These are phyloP conservation scores for Lipomyces lipofer DNA, from an alignment of 805 yeast species.

Conservation along the genomic window DNA sequence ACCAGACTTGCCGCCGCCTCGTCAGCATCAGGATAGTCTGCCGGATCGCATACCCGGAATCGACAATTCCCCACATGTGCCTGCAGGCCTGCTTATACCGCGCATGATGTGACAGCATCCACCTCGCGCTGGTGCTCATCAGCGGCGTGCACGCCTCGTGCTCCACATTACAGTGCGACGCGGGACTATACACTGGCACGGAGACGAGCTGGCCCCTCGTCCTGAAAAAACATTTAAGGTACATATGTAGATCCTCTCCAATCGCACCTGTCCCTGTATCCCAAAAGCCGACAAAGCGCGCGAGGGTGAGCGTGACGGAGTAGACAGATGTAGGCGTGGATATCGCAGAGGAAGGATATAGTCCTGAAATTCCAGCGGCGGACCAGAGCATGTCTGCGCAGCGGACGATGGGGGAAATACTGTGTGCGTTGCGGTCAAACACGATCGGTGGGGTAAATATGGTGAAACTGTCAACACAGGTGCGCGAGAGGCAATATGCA, in stretches of 20 bases:
- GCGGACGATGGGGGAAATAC: conserved; percentile 27
- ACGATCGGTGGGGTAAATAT: conserved; percentile 31
- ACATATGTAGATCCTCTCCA: conserved; percentile 34
- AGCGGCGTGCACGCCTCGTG: conserved; percentile 4
- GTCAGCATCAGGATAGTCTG: conserved; percentile 7
- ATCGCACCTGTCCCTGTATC: conserved; percentile 32
- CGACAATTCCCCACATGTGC: conserved; percentile 34
- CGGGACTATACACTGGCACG: conserved; percentile 29
- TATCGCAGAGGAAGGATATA: conserved; percentile 23
- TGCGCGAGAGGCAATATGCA: conserved; percentile 3
- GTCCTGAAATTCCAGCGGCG: conserved; percentile 31
- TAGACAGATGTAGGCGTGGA: conserved; percentile 32
- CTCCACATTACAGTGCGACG: conserved; percentile 32
- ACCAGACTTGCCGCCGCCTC: background rate
- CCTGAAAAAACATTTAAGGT: conserved; percentile 25
- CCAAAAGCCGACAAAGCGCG: conserved; percentile 31
- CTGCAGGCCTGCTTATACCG: conserved; percentile 31
- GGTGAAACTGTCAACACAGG: conserved; percentile 1
- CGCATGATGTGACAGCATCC: conserved; percentile 23
- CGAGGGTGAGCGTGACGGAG: conserved; percentile 27
- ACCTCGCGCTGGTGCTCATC: background rate
- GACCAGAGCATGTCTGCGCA: conserved; percentile 33
- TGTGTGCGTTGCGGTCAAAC: conserved; percentile 32
- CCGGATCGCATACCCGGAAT: conserved; percentile 29
- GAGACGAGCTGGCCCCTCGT: conserved; percentile 25